Evolutionary conservation across 2,329 filamentous ascomycete species (phyloP).

Genomic region (Huntiella bhutanensis): DNA sequence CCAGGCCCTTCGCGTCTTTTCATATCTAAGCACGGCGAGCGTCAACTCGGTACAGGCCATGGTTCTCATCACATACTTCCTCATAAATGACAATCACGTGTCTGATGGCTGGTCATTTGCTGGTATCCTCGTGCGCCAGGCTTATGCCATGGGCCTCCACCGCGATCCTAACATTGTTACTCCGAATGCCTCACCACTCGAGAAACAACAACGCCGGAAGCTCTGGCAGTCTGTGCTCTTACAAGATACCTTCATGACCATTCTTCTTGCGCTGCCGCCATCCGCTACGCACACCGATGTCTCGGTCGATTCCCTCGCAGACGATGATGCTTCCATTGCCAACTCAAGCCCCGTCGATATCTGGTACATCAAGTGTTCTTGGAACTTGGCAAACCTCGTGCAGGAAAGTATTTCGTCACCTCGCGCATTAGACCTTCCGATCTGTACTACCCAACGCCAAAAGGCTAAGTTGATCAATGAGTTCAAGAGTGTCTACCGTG

Average conservation of each 20-base stretch:
- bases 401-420: constrained; percentile 61
- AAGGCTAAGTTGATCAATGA: constrained; percentile 51
- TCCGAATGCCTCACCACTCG: constrained; percentile 45
- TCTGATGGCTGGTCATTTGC: constrained; percentile 71
- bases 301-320: constrained; percentile 50
- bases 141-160: constrained; percentile 66
- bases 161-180: constrained; percentile 58
- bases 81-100: constrained; percentile 73
- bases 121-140: constrained; percentile 56
- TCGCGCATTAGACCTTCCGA: constrained; percentile 52
- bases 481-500: constrained; percentile 53
- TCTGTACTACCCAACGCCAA: constrained; percentile 47
- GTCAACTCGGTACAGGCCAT: constrained; percentile 59
- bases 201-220: constrained; percentile 63
- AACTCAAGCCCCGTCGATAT: constrained; percentile 45
- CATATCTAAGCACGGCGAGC: constrained; percentile 57
- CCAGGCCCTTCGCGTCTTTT: constrained; percentile 55
- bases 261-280: constrained; percentile 57
- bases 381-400: constrained; percentile 61
- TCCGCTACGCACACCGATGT: constrained; percentile 66
- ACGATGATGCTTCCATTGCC: constrained; percentile 39
- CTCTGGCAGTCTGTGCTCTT: constrained; percentile 67
- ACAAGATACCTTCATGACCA: constrained; percentile 66
- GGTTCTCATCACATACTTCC: constrained; percentile 62
- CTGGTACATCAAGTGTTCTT: constrained; percentile 56